phyloP scores from a whole-genome alignment of 805 yeast genomes.

The Lipomyces starkeyi region DNA sequence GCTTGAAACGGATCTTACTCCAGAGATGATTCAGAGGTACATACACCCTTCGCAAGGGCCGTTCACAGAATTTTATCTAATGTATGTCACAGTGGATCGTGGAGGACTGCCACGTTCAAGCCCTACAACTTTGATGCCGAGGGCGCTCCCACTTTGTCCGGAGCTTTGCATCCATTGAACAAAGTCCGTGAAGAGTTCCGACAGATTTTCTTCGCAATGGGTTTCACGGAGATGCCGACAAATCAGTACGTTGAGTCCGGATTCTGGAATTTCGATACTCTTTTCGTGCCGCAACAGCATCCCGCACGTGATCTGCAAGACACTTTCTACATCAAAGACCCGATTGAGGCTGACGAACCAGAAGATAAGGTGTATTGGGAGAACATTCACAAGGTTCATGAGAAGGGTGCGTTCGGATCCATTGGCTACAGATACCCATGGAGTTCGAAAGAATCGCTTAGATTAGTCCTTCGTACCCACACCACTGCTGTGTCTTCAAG shows the following conservation, averaged over 20 bases:
- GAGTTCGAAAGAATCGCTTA: constrained; percentile 88
- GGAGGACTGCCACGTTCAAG: constrained; percentile 86
- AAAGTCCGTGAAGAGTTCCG: constrained; percentile 98
- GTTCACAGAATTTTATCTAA: not conserved
- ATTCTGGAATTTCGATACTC: constrained; percentile 98
- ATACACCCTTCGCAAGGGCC: not conserved
- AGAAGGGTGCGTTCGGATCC: constrained; percentile 89
- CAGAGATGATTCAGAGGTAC: constrained; percentile 75
- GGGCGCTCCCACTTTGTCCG: constrained; percentile 83
- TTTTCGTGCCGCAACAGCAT: constrained; percentile 98
- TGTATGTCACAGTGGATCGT: constrained; percentile 60
- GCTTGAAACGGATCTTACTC: constrained; percentile 90
- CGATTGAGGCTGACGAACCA: constrained; percentile 78
- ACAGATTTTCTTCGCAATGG: constrained; percentile 96
- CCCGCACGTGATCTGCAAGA: constrained; percentile 99
- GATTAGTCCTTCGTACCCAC: constrained; percentile 94
- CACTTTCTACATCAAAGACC: constrained; percentile 96
- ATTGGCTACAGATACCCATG: constrained; percentile 99
- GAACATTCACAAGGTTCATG: constrained; percentile 81
- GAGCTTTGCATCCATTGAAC: constrained; percentile 95
- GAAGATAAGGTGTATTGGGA: constrained; percentile 79
- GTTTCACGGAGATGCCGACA: constrained; percentile 98
- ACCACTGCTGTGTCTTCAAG: constrained; percentile 92
- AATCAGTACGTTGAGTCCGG: constrained; percentile 98
- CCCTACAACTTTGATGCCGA: constrained; percentile 96